phyloP scores from a whole-genome alignment of 2,329 filamentous ascomycete genomes.

The Colletotrichum noveboracense region DNA sequence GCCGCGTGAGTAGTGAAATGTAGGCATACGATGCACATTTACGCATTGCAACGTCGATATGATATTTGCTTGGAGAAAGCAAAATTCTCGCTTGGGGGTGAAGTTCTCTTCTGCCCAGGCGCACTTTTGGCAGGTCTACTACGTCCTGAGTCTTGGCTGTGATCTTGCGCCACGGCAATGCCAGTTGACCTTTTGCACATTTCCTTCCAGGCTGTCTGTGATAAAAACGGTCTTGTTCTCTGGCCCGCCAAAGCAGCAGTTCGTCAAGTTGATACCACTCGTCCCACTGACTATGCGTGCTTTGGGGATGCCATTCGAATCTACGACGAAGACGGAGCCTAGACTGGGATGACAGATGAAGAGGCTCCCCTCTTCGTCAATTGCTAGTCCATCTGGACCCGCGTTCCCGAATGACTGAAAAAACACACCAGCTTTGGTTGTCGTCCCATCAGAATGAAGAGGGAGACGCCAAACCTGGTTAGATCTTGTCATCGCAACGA shows the following conservation, averaged over 20 bases:
- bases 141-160: not conserved
- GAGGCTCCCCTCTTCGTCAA: slow-evolving; percentile 43
- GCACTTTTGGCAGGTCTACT: not conserved
- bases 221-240: slow-evolving; percentile 43
- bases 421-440: slow-evolving; percentile 41
- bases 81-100: not conserved
- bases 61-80: not conserved
- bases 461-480: slow-evolving; percentile 47
- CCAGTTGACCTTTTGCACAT: slow-evolving; percentile 37
- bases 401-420: slow-evolving; percentile 45
- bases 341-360: slow-evolving; percentile 41
- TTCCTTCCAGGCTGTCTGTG: slow-evolving; percentile 44
- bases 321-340: slow-evolving; percentile 41
- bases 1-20: not conserved
- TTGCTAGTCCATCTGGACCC: slow-evolving; percentile 41
- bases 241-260: slow-evolving; percentile 43
- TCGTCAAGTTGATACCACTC: slow-evolving; percentile 40
- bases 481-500: slow-evolving; percentile 43
- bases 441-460: slow-evolving; percentile 41
- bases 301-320: slow-evolving; percentile 39
- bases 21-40: not conserved
- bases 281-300: slow-evolving; percentile 37
- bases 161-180: slow-evolving; percentile 30
- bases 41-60: not conserved
- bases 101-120: not conserved